phyloP scores from a whole-genome alignment of 192 early-diverging fungal genomes.

The Diversispora eburnea region DNA sequence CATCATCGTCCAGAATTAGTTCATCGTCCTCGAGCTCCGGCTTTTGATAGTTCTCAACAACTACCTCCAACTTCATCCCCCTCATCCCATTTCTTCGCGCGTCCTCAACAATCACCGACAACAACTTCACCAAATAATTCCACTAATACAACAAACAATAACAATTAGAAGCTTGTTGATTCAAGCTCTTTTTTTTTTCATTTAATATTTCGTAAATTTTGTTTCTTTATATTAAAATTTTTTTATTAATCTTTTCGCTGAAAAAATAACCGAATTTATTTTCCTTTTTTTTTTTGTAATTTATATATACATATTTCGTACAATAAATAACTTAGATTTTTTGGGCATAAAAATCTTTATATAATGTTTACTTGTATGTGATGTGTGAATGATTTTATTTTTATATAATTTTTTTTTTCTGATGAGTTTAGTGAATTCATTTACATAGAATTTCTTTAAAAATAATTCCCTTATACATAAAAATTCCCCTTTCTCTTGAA shows the following conservation, averaged over 20 bases:
- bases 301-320: no score
- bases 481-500: no score
- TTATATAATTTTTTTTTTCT: background rate
- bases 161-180: conserved; percentile 2
- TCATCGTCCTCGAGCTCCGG: background rate
- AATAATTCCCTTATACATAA: background rate
- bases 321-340: no score
- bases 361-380: background rate
- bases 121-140: background rate
- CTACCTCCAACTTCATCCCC: background rate
- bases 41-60: background rate
- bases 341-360: no score
- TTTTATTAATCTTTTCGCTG: background rate
- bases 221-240: background rate
- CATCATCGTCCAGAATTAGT: conserved; percentile 22
- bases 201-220: background rate
- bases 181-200: background rate
- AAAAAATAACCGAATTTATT: no score
- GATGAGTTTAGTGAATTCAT: background rate
- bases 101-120: conserved; percentile 2
- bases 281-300: no score
- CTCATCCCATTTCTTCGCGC: conserved; percentile 1
- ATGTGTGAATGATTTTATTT: background rate
- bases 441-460: background rate
- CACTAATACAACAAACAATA: background rate